Percentiles rank a stretch among this genome's conserved stretches.
Conservation (phyloP, 2,329 filamentous ascomycete genomes). For the Nannizziopsis arthrosporioides region DNA sequence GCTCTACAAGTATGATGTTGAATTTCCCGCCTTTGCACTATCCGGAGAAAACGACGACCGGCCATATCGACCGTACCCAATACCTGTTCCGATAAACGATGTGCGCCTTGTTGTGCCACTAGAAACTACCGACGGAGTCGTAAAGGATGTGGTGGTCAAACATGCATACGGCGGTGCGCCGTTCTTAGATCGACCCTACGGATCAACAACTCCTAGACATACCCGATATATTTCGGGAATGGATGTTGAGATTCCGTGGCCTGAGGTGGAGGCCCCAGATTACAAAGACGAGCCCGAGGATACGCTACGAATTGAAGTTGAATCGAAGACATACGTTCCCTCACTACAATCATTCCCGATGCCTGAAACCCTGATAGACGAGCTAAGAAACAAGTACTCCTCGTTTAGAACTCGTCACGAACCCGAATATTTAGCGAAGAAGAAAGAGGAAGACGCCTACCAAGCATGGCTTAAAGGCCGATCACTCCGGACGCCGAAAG, state of each 20-base stretch:
- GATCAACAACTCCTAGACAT: slow-evolving; percentile 32
- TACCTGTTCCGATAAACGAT: slow-evolving; percentile 55
- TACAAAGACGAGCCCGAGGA: slow-evolving; percentile 50
- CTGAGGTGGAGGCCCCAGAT: slow-evolving; percentile 42
- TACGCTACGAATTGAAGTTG: slow-evolving; percentile 64
- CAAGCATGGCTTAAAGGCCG: slow-evolving; percentile 35
- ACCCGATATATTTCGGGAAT: slow-evolving; percentile 54
- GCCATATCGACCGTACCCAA: slow-evolving; percentile 39
- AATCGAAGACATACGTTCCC: slow-evolving; percentile 65
- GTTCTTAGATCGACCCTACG: slow-evolving; percentile 40
- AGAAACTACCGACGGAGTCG: slow-evolving; percentile 48
- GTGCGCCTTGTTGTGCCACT: slow-evolving; percentile 74
- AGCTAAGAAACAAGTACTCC: slow-evolving; percentile 73
- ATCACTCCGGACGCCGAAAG: slow-evolving; percentile 38
- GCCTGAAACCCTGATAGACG: slow-evolving; percentile 66
- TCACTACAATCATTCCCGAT: slow-evolving; percentile 66
- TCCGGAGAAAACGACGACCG: slow-evolving; percentile 29
- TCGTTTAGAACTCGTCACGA: slow-evolving; percentile 73
- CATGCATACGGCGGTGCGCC: slow-evolving; percentile 49
- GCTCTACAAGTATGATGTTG: slow-evolving; percentile 30
- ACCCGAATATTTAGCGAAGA: slow-evolving; percentile 55
- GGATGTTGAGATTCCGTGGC: slow-evolving; percentile 67
- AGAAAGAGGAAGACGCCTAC: slow-evolving; percentile 47
- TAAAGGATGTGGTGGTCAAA: slow-evolving; percentile 66
- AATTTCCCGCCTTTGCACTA: slow-evolving; percentile 29